Conservation (phyloP, 768 basidiomycete species). For the Myochromella boudieri region DNA sequence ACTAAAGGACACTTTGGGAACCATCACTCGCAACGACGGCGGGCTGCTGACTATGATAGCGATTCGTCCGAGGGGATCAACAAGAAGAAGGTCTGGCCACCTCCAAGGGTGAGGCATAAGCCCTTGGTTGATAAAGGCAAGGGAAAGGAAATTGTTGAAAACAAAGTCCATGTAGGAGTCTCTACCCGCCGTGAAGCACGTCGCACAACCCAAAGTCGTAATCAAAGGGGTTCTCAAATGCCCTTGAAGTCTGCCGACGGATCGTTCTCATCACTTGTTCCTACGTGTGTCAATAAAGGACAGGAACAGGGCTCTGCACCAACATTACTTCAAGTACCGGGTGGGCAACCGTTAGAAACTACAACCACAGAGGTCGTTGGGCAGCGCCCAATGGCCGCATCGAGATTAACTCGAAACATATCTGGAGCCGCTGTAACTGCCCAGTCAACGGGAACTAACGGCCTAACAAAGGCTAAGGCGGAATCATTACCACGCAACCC, state of each 20-base stretch:
- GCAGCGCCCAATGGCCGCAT: too few species aligned
- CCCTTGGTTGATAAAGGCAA: conserved; percentile 1
- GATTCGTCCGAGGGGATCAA: conserved; percentile 17
- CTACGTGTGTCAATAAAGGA: too few species aligned
- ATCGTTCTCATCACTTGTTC: too few species aligned
- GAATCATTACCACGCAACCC: conserved; percentile 9
- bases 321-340: too few species aligned
- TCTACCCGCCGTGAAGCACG: too few species aligned
- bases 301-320: too few species aligned
- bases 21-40: conserved; percentile 18
- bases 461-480: background rate
- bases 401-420: background rate
- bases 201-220: too few species aligned
- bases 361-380: too few species aligned
- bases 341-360: too few species aligned
- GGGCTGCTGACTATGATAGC: background rate
- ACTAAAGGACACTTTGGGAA: conserved; percentile 31
- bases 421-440: background rate
- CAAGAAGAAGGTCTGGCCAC: conserved; percentile 23
- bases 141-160: conserved; percentile 2
- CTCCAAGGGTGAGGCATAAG: conserved; percentile 14
- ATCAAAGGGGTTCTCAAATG: too few species aligned
- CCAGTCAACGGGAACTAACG: background rate
- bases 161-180: too few species aligned
- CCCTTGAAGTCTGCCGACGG: too few species aligned